Conservation (phyloP, 75 land plant genomes). For the Larix kaempferi region DNA sequence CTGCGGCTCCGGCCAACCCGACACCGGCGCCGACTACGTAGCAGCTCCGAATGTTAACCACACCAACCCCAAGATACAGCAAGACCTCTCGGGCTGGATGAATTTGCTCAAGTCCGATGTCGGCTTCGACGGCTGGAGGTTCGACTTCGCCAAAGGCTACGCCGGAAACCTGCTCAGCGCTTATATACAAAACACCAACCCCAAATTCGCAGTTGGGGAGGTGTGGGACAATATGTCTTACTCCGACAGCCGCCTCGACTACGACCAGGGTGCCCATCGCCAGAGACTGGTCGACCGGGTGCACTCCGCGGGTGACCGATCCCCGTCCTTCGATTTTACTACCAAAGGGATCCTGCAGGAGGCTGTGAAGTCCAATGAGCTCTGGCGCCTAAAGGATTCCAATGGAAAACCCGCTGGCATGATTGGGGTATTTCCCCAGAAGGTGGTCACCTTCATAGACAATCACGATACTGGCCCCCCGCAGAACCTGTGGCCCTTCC, state of each 20-base stretch:
- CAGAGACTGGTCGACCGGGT: slow-evolving; percentile 31
- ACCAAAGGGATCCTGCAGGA: slow-evolving; percentile 47
- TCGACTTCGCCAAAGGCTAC: slow-evolving; percentile 42
- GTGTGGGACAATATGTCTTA: slow-evolving; percentile 53
- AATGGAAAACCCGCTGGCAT: slow-evolving; percentile 60
- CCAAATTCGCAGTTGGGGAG: slow-evolving; percentile 67
- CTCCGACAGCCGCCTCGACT: slow-evolving; percentile 23
- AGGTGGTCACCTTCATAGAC: slow-evolving; percentile 79
- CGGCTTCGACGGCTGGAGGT: slow-evolving; percentile 44
- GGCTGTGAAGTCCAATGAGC: slow-evolving; percentile 30
- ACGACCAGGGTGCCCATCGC: slow-evolving; percentile 47
- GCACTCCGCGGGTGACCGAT: slow-evolving; percentile 15
- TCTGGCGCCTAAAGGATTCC: slow-evolving; percentile 55
- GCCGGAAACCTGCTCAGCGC: slow-evolving; percentile 22
- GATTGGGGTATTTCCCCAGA: slow-evolving; percentile 63
- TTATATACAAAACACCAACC: slow-evolving; percentile 22
- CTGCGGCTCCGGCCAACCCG: too few relatives aligned
- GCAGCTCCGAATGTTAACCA: slow-evolving; percentile 47
- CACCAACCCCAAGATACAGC: slow-evolving; percentile 31
- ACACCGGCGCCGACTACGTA: too few relatives aligned
- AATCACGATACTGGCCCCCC: slow-evolving; percentile 80
- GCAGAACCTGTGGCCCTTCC: slow-evolving; percentile 24
- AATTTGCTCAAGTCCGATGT: slow-evolving; percentile 27
- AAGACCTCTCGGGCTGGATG: slow-evolving; percentile 39
- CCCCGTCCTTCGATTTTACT: slow-evolving; percentile 44